Evolutionary conservation across 2,329 filamentous ascomycete genomes (phyloP).

Genomic region (Stemphylium vesicarium): DNA sequence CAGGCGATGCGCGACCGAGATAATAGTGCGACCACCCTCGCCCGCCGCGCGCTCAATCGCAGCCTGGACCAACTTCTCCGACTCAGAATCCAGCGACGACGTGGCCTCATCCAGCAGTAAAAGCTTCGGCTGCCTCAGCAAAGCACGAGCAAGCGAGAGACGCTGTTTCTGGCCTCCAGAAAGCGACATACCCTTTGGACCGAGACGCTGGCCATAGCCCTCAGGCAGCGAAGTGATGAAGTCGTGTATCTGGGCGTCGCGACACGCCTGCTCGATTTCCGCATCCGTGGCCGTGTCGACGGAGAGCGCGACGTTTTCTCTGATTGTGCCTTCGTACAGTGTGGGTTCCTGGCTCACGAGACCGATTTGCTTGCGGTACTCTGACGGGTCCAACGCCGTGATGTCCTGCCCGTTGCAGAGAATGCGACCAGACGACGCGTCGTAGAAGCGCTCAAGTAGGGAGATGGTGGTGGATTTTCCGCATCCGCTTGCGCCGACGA

Average conservation of each 20-base stretch:
- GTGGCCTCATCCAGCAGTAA: slow-evolving; percentile 48
- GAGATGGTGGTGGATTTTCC: slow-evolving; percentile 75
- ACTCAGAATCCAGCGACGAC: slow-evolving; percentile 40
- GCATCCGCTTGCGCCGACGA: slow-evolving; percentile 72
- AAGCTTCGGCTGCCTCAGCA: slow-evolving; percentile 41
- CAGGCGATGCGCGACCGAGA: slow-evolving; percentile 47
- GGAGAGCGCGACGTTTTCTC: slow-evolving; percentile 48
- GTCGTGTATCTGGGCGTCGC: slow-evolving; percentile 48
- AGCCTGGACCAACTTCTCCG: slow-evolving; percentile 44
- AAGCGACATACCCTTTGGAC: slow-evolving; percentile 44
- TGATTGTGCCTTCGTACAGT: slow-evolving; percentile 53
- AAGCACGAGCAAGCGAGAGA: slow-evolving; percentile 40
- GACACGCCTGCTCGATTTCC: slow-evolving; percentile 42
- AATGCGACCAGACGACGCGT: slow-evolving; percentile 68
- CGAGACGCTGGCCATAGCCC: slow-evolving; percentile 44
- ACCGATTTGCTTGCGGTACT: slow-evolving; percentile 52
- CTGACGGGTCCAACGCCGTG: slow-evolving; percentile 40
- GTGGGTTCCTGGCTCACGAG: slow-evolving; percentile 57
- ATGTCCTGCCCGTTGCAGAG: slow-evolving; percentile 56
- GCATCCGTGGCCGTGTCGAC: slow-evolving; percentile 38
- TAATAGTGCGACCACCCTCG: slow-evolving; percentile 34
- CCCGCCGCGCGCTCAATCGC: slow-evolving; percentile 43
- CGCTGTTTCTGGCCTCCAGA: slow-evolving; percentile 48
- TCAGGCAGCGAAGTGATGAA: slow-evolving; percentile 47
- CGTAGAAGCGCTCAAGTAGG: slow-evolving; percentile 71